These are phyloP conservation scores for Suillus brevipes DNA, from an alignment of 768 basidiomycete species.

Conservation along the genomic window DNA sequence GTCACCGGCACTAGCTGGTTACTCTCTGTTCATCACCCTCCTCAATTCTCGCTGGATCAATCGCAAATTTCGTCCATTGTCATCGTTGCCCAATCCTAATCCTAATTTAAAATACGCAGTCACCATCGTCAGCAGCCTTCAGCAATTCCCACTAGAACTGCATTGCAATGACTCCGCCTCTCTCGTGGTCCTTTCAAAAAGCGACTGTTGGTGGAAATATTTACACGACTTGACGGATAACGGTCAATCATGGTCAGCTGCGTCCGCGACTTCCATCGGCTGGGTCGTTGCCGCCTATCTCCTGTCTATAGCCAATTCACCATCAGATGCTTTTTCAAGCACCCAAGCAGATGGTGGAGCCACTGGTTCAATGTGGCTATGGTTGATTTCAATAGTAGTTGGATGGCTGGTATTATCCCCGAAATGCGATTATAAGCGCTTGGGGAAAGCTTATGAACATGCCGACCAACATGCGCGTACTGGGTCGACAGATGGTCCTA, in stretches of 20 bases:
- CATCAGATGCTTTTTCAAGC: not conserved
- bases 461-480: conserved; percentile 24
- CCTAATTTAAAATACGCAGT: too few species aligned
- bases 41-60: conserved; percentile 45
- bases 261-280: conserved; percentile 33
- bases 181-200: conserved; percentile 36
- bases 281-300: conserved; percentile 34
- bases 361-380: conserved; percentile 35
- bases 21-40: conserved; percentile 45
- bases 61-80: conserved; percentile 24
- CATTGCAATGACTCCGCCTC: conserved; percentile 31
- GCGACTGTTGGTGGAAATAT: conserved; percentile 38
- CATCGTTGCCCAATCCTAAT: conserved; percentile 27
- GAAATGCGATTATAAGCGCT: conserved; percentile 33
- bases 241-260: conserved; percentile 35
- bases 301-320: conserved; percentile 37
- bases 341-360: not conserved
- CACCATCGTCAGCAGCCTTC: conserved; percentile 35
- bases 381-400: conserved; percentile 35
- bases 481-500: not conserved
- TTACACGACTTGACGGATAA: conserved; percentile 31
- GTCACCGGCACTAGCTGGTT: conserved; percentile 45
- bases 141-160: conserved; percentile 37
- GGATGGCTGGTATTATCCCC: conserved; percentile 38
- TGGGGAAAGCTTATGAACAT: conserved; percentile 21